These are phyloP conservation scores for Rhizopus microsporus DNA, from an alignment of 371 early-diverging fungal species.

Conservation along the genomic window DNA sequence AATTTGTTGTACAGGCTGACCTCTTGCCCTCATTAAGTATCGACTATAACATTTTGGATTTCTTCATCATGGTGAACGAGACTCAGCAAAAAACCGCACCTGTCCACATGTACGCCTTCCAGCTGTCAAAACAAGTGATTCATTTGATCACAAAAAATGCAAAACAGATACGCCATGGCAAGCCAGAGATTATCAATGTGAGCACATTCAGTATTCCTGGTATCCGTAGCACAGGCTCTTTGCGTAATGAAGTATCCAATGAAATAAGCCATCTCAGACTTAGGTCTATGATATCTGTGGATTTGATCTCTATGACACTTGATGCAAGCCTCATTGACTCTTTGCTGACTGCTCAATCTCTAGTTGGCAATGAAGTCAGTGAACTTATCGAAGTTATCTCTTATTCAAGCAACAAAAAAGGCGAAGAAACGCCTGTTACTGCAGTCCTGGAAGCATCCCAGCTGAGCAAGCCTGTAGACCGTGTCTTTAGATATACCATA, in stretches of 20 bases:
- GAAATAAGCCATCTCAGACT: conserved; percentile 29
- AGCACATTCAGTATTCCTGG: conserved; percentile 61
- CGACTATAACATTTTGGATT: conserved; percentile 60
- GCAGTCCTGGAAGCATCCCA: neutral
- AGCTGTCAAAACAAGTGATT: conserved; percentile 58
- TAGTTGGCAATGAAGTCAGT: conserved; percentile 76
- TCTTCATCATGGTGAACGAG: conserved; percentile 60
- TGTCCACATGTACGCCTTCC: conserved; percentile 51
- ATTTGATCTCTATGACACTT: conserved; percentile 64
- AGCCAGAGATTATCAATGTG: conserved; percentile 35
- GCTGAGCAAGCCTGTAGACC: neutral
- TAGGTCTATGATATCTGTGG: conserved; percentile 62
- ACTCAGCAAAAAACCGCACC: conserved; percentile 30
- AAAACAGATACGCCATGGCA: conserved; percentile 3
- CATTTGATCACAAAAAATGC: conserved; percentile 49
- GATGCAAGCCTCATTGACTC: conserved; percentile 78
- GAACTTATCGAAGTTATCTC: conserved; percentile 74
- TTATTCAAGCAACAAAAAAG: conserved; percentile 42
- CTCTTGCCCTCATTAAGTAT: conserved; percentile 68
- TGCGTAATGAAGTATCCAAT: conserved; percentile 19
- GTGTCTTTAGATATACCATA: conserved; percentile 52
- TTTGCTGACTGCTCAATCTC: conserved; percentile 74
- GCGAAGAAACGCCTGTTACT: conserved; percentile 2
- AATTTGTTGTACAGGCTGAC: conserved; percentile 62
- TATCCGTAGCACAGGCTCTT: conserved; percentile 60